Evolutionary conservation across 345 rosid species (phyloP).

Genomic region (Acer yangbiense): DNA sequence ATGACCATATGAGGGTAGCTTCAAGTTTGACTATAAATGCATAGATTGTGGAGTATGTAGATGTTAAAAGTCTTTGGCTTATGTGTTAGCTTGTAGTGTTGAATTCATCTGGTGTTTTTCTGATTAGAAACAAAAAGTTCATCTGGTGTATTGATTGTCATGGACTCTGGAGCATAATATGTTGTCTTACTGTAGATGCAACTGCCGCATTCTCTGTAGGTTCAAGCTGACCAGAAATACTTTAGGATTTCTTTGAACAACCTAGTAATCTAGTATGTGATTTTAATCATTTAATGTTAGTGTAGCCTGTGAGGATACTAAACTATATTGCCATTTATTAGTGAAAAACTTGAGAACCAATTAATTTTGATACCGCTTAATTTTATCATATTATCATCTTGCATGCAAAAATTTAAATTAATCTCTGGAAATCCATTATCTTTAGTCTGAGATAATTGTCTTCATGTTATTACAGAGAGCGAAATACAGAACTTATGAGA

Average conservation of each 20-base stretch:
- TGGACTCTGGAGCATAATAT: not conserved
- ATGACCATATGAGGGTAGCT: not conserved
- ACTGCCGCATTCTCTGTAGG: not conserved
- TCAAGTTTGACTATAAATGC: not conserved
- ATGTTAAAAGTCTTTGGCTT: slow-evolving; percentile 6
- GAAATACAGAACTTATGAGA: slow-evolving; percentile 80
- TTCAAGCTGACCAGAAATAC: not conserved
- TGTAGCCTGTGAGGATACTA: not conserved
- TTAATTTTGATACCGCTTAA: not conserved
- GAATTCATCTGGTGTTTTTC: not conserved
- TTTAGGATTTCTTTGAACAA: not conserved
- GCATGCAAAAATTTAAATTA: not conserved
- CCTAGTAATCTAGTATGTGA: not conserved
- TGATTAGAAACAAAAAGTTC: not conserved
- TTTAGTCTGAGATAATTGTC: slow-evolving; percentile 7
- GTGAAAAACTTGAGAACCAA: not conserved
- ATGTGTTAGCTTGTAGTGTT: not conserved
- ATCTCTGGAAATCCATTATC: not conserved
- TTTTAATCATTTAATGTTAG: not conserved
- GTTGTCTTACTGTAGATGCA: not conserved
- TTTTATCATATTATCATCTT: not conserved
- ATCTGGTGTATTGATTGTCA: not conserved
- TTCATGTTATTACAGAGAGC: slow-evolving; percentile 57
- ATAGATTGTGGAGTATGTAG: not conserved
- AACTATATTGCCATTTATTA: not conserved